Evolutionary conservation across 2,329 filamentous ascomycete genomes (phyloP).

Genomic region (Penicillium aurantiogriseum): DNA sequence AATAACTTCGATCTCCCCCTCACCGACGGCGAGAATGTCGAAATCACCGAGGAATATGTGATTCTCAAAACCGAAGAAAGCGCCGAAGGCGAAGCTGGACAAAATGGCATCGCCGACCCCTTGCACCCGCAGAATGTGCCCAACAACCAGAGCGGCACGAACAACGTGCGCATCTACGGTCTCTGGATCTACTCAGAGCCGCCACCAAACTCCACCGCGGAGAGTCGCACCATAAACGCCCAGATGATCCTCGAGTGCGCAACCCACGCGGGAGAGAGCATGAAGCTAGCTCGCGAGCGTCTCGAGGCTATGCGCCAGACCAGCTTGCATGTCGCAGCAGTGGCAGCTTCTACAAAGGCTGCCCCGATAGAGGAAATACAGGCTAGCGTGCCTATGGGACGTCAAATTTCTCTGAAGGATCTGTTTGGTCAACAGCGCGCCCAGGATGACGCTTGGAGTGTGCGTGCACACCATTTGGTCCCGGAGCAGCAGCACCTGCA

Average conservation of each 20-base stretch:
- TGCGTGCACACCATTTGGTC: constrained; percentile 45
- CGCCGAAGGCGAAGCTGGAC: constrained; percentile 23
- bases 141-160: constrained; percentile 8
- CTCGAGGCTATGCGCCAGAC: constrained; percentile 37
- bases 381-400: constrained; percentile 50
- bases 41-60: constrained; percentile 62
- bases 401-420: constrained; percentile 53
- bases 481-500: constrained; percentile 16
- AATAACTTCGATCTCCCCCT: constrained; percentile 69
- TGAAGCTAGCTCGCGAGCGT: constrained; percentile 45
- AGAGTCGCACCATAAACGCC: constrained; percentile 52
- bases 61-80: constrained; percentile 54
- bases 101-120: constrained; percentile 21
- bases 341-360: constrained; percentile 28
- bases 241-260: constrained; percentile 57
- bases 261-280: constrained; percentile 50
- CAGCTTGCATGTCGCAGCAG: constrained; percentile 33
- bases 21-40: constrained; percentile 57
- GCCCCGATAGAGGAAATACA: constrained; percentile 39
- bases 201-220: constrained; percentile 54
- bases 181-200: constrained; percentile 65
- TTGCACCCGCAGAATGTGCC: constrained; percentile 10
- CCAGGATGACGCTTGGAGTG: constrained; percentile 52
- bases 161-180: constrained; percentile 52
- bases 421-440: constrained; percentile 56